These are phyloP conservation scores for Scleroderma citrinum DNA, from an alignment of 768 basidiomycete genomes.

Conservation along the genomic window DNA sequence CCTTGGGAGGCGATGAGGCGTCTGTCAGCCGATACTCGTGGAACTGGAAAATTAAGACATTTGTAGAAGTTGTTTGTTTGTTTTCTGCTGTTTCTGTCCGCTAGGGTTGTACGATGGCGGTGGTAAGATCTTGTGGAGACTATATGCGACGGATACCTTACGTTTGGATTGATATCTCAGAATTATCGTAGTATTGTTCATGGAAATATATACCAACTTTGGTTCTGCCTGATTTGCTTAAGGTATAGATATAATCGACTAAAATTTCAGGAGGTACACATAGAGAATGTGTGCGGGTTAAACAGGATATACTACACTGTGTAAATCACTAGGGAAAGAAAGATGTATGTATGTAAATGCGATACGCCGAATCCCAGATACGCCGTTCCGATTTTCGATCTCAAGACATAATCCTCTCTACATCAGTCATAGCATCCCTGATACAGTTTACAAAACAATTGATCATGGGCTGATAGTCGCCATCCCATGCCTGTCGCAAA, in stretches of 20 bases:
- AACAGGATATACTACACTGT: background rate
- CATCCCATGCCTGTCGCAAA: slow-evolving; percentile 26
- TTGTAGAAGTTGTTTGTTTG: background rate
- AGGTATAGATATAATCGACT: too few species aligned
- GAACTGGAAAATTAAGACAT: background rate
- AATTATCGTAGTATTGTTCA: too few species aligned
- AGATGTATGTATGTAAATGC: background rate
- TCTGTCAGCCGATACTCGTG: background rate
- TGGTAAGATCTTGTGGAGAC: too few species aligned
- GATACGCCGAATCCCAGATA: background rate
- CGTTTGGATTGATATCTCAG: too few species aligned
- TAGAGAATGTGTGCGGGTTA: background rate
- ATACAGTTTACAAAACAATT: slow-evolving; percentile 26
- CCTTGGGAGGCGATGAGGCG: slow-evolving; percentile 29
- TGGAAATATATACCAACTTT: too few species aligned
- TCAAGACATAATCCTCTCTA: slow-evolving; percentile 27
- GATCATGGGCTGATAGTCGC: slow-evolving; percentile 28
- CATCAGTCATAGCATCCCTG: slow-evolving; percentile 18
- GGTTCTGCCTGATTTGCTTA: too few species aligned
- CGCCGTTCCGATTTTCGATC: background rate
- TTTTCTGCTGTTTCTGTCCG: background rate
- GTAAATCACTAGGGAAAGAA: background rate
- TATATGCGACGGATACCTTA: too few species aligned
- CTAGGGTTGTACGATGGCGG: background rate
- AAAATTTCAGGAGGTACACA: too few species aligned